Evolutionary conservation across 768 basidiomycete genomes (phyloP).

Genomic region (Lentinula boryana): DNA sequence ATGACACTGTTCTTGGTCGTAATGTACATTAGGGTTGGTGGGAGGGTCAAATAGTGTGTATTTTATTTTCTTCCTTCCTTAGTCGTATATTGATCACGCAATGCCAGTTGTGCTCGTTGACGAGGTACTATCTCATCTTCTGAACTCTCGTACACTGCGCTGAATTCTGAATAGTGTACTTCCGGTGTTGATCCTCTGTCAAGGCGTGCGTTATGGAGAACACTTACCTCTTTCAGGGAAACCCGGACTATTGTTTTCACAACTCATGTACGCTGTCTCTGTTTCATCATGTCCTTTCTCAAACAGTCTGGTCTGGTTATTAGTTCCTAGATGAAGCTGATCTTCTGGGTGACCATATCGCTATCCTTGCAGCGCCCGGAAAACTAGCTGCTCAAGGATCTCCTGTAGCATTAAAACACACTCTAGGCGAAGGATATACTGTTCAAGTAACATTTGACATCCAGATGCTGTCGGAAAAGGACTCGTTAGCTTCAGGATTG

Average conservation of each 20-base stretch:
- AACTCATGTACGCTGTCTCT: conserved; percentile 51
- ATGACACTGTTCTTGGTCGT: too few relatives aligned
- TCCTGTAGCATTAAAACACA: conserved; percentile 68
- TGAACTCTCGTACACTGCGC: neutral
- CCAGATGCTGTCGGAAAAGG: conserved; percentile 20
- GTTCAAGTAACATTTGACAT: conserved; percentile 45
- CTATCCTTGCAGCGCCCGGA: conserved; percentile 70
- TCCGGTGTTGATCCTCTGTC: conserved; percentile 82
- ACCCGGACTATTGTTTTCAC: conserved; percentile 71
- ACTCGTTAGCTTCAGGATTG: conserved; percentile 9
- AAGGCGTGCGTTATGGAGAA: conserved; percentile 71
- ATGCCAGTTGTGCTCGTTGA: conserved; percentile 49
- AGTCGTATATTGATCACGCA: neutral
- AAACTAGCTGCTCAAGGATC: conserved; percentile 68
- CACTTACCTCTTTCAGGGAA: conserved; percentile 58
- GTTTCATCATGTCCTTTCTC: neutral
- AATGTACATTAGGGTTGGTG: conserved; percentile 40
- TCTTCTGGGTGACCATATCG: conserved; percentile 69
- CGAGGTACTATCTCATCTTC: conserved; percentile 23
- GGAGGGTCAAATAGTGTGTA: conserved; percentile 66
- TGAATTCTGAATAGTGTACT: conserved; percentile 37
- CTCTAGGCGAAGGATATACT: conserved; percentile 68
- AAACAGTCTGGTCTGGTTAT: neutral
- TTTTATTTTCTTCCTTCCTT: neutral
- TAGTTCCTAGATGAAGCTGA: conserved; percentile 79